phyloP scores from a whole-genome alignment of 345 rosid genomes.

The Pistacia integerrima region DNA sequence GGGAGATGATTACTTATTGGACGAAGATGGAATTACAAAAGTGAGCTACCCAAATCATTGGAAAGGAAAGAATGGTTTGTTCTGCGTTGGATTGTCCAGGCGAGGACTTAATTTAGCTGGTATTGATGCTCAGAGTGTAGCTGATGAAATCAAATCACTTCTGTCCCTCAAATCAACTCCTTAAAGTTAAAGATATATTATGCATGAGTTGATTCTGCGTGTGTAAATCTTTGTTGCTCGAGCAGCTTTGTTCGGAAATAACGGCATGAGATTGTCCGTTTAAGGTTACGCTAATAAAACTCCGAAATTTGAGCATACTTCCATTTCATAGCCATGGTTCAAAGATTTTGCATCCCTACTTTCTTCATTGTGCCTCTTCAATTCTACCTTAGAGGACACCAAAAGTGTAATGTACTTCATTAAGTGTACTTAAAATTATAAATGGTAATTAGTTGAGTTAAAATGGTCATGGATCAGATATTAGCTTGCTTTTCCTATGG shows the following conservation, averaged over 20 bases:
- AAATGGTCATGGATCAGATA: no score
- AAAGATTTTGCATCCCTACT: no score
- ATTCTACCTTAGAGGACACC: no score
- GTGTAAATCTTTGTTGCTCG: no score
- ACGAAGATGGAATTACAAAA: conserved; percentile 43
- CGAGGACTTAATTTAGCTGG: conserved; percentile 42
- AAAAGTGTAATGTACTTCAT: no score
- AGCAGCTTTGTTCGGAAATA: no score
- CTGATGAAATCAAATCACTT: conserved; percentile 39
- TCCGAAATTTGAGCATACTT: not conserved
- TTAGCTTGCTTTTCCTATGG: no score
- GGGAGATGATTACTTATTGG: conserved; percentile 48
- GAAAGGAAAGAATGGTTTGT: conserved; percentile 57
- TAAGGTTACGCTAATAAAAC: not conserved
- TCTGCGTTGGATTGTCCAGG: conserved; percentile 46
- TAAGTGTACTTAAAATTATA: no score
- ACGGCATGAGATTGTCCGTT: not conserved
- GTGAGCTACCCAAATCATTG: conserved; percentile 44
- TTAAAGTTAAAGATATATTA: no score
- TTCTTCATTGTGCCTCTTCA: no score
- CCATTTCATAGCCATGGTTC: no score
- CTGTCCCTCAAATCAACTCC: not conserved
- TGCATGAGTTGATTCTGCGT: not conserved
- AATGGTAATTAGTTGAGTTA: no score
- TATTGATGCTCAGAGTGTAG: conserved; percentile 40